Conservation (phyloP, 192 early-diverging fungal species). For the Gigaspora rosea region DNA sequence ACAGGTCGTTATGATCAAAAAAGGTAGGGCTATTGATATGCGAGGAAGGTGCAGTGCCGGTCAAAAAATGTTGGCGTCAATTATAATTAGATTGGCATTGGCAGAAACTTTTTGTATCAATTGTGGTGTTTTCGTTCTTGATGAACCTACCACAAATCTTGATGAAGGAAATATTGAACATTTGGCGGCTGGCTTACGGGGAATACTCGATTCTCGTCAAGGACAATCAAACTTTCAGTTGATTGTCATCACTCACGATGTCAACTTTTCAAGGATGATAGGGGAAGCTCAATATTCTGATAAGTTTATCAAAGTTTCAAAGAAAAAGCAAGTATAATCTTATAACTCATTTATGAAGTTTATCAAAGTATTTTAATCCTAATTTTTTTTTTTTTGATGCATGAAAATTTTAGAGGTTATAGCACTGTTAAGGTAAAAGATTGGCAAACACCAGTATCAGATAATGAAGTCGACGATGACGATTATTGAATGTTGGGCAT, state of each 20-base stretch:
- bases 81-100: constrained; percentile 93
- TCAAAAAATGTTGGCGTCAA: constrained; percentile 94
- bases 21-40: constrained; percentile 85
- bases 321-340: neutral
- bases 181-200: constrained; percentile 75
- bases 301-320: constrained; percentile 47
- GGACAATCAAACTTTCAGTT: constrained; percentile 93
- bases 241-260: constrained; percentile 97
- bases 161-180: constrained; percentile 87
- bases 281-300: constrained; percentile 80
- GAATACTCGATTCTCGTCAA: constrained; percentile 80
- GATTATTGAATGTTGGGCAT: too few relatives aligned
- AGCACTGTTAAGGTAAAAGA: too few relatives aligned
- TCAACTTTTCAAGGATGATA: constrained; percentile 86
- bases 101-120: constrained; percentile 93
- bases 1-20: constrained; percentile 88
- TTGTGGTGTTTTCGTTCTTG: constrained; percentile 92
- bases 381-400: too few relatives aligned
- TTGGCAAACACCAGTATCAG: too few relatives aligned
- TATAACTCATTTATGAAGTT: too few relatives aligned
- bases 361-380: too few relatives aligned
- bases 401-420: too few relatives aligned
- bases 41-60: constrained; percentile 94
- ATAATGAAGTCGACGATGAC: too few relatives aligned
- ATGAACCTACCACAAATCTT: constrained; percentile 98